Evolutionary conservation across 305 asterid species (phyloP), one percentile per base, ranked within the genome.

Genomic region (Nicotiana rustica): DNA sequence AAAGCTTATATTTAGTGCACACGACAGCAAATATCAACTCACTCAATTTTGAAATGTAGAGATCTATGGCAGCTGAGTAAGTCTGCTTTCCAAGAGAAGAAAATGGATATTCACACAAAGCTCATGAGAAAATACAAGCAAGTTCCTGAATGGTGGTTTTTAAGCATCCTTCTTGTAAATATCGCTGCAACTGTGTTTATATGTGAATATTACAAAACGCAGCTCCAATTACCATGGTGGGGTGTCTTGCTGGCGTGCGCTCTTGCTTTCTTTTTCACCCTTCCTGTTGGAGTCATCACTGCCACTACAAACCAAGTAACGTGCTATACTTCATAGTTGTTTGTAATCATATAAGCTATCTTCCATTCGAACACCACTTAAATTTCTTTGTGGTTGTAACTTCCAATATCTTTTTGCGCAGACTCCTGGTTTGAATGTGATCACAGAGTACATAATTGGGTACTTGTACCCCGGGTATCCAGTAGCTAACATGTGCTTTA

Each of bases 191-290:
- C 99, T 31, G 60, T 95, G 75, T 86, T 92, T 81, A 90, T 92
- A 25, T 95, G 99, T 81, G 93, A 92, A 33, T 85, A 69, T 81
- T 84, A 92, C 89, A 89, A 89, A 5, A 85, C 86, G 25, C 96
- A 95, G 88, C 97, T 95, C 84, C 99, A 95, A 89, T 89, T 95
- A 86, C 99, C 97, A 12, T 94, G 98, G 99, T 95, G 99, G 99
- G 99, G 95, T 12, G 94, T 95, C 81, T 88, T 95, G 88, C 86
- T 95, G 69, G 98, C 99, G 1, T 95, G 97, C n/a, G 87, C 81
- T 44, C 89, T 95, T 81, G 98, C 99, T 80, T 92, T 94, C 91
- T 67, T 86, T 84, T 95, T 94, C 89, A 95, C 99, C 76, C 97
- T 95, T 59, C 99, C 99, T 0, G 89, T 95, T 56, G 99, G 99